Evolutionary conservation across 176 grass and related monocot genomes (phyloP), one percentile per base, ranked within the genome.

Genomic region (Avena insularis): DNA sequence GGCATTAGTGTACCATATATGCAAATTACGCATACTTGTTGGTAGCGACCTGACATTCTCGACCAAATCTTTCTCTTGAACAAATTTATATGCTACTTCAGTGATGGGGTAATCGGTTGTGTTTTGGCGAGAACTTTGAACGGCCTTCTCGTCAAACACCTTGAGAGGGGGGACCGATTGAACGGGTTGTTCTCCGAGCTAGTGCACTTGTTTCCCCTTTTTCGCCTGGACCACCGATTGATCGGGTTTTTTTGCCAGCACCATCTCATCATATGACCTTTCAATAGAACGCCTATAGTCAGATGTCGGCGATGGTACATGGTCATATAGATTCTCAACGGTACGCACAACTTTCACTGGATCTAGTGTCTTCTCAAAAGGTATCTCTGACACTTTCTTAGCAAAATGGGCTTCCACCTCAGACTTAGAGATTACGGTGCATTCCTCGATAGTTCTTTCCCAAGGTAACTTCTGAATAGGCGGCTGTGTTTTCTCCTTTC

Each of bases 371-470:
- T 61, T 61, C 58, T 10, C 19, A 4, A 61, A 61, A 23, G 19
- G 20, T 61, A 21, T 61, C 58, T 61, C 20, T 3, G 19, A 20
- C 20, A 23, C 58, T 23, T 60, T 60, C 20, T 3, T 3, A 7
- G 57, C 57, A 8, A 8, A 60, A 60, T 21, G 17, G 16, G 16
- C 8, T 7, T 60, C 2, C 20, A 60, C 19, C 57, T 60, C 57
- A 6, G 1, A 2, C 2, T 15, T 2, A 60, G 4, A 1, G 20
- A n/a, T n/a, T 19, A 8, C 6, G 19, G 6, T 20, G 1, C 0
- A 8, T n/a, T 21, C 20, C 57, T 60, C 20, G 58, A 10, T 1
- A 23, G 20, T 61, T 61, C 2, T 21, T 61, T 61, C 19, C 20
- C 8, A 9, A 61, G 19, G 58, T 61, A 61, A 23, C 58, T 61